Percentiles rank a stretch among this genome's conserved stretches.
Evolutionary conservation across 2,329 filamentous ascomycete species (phyloP).

Genomic region (Epicoccum nigrum): DNA sequence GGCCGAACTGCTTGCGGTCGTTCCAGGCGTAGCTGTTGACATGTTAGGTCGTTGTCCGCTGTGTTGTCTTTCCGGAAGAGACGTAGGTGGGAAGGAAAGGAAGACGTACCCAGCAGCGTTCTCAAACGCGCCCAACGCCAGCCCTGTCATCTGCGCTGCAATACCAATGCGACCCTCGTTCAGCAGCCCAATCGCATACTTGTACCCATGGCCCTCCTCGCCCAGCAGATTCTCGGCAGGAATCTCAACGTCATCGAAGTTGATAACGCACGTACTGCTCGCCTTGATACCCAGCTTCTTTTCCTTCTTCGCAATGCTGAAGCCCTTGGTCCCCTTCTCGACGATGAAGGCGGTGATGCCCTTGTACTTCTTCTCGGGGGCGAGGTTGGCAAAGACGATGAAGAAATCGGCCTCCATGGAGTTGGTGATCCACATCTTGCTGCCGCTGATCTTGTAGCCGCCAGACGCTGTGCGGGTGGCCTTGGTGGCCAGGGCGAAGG

Average conservation of each 20-base stretch:
- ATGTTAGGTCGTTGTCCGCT: background rate
- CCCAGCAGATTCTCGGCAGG: conserved; percentile 88
- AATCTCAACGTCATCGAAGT: conserved; percentile 94
- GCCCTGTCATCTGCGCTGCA: conserved; percentile 96
- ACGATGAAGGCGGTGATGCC: conserved; percentile 96
- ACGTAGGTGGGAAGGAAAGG: background rate
- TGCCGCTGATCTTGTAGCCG: conserved; percentile 86
- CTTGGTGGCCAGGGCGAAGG: conserved; percentile 92
- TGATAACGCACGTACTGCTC: conserved; percentile 94
- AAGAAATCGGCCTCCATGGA: conserved; percentile 92
- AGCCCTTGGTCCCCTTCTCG: conserved; percentile 86
- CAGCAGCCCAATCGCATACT: conserved; percentile 91
- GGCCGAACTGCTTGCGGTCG: conserved; percentile 95
- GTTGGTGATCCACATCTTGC: conserved; percentile 99
- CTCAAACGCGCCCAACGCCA: conserved; percentile 92
- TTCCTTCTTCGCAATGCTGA: conserved; percentile 98
- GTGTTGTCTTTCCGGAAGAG: too few relatives aligned
- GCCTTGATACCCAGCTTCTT: conserved; percentile 98
- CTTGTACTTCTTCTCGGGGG: conserved; percentile 91
- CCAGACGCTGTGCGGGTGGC: conserved; percentile 81
- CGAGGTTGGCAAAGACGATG: conserved; percentile 96
- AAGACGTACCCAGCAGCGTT: conserved; percentile 76
- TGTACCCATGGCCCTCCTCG: conserved; percentile 90
- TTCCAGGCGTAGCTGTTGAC: conserved; percentile 85
- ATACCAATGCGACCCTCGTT: conserved; percentile 99